A percentile compares a stretch with the other conserved stretches of the same genome.
These are phyloP conservation scores for Xylaria longipes DNA, from an alignment of 495 filamentous ascomycete genomes.

Conservation along the genomic window DNA sequence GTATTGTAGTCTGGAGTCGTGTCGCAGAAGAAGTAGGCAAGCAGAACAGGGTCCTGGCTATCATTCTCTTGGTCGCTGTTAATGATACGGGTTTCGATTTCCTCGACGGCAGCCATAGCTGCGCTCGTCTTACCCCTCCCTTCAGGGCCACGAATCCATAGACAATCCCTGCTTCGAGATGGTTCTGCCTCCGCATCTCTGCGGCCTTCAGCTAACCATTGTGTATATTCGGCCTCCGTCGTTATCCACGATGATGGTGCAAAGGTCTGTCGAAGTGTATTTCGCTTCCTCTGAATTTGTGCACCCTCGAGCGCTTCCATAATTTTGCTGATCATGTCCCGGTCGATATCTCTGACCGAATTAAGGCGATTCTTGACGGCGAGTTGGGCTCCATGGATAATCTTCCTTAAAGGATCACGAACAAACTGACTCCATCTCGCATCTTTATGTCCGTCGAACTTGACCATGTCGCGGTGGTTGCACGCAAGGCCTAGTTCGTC, in stretches of 20 bases:
- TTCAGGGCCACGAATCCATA: constrained; percentile 48
- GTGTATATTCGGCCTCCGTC: constrained; percentile 39
- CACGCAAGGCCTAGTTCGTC: constrained; percentile 40
- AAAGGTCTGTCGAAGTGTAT: constrained; percentile 36
- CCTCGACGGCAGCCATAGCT: constrained; percentile 39
- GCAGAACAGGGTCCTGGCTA: constrained; percentile 34
- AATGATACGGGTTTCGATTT: constrained; percentile 36
- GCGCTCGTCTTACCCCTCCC: constrained; percentile 47
- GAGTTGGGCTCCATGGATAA: constrained; percentile 43
- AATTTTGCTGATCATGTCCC: constrained; percentile 37
- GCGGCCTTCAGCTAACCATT: constrained; percentile 36
- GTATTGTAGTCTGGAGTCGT: constrained; percentile 37
- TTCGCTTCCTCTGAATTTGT: constrained; percentile 38
- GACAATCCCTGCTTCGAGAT: constrained; percentile 29
- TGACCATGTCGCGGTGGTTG: constrained; percentile 45
- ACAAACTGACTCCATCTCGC: constrained; percentile 40
- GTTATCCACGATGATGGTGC: constrained; percentile 44
- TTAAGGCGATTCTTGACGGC: constrained; percentile 44
- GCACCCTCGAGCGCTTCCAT: constrained; percentile 37
- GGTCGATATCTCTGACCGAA: constrained; percentile 41
- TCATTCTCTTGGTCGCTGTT: constrained; percentile 29
- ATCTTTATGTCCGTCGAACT: constrained; percentile 44
- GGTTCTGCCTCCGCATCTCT: constrained; percentile 8
- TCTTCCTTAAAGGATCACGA: constrained; percentile 37
- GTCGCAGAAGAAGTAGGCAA: constrained; percentile 51